Base-by-base conservation (phyloP, 805 yeast species). In the Saccharomycopsis lassenensis region DNA sequence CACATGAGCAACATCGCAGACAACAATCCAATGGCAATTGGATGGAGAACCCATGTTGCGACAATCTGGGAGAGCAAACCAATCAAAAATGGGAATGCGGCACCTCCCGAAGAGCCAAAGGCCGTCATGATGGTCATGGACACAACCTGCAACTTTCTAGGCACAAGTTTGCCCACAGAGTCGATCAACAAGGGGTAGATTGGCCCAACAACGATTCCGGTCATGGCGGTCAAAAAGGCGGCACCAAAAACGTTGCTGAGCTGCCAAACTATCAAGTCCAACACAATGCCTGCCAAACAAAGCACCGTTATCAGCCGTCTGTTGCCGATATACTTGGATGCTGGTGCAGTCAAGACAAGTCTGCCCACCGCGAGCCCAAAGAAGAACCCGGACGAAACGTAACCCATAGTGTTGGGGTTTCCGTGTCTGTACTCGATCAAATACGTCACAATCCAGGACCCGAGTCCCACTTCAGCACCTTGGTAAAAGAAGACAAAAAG, bases 381-480 rank as follows among this genome's bases (percentile, higher is more conserved):
- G 82, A 82, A 76, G 46, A 68, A 72, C 0, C 81, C 82, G 7
- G 79, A 67, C 0, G 77, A 65, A 16, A 73, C 74, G 47, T 71
- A 74, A 17, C 81, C 79, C 35, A 65, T 59, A 7, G 61, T 48
- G 1, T 48, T 38, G 3, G 52, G 45, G 35, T 57, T 49, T 2
- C 71, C 78, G 23, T 59, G 54, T 29, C 79, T 58, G 44, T 70
- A 69, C 18, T 63, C 68, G 24, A 71, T 59, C 41, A 76, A 54
- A 47, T 61, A 76, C 1, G 82, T 72, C 20, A 73, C 77, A 28
- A 68, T 61, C 83, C 82, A 76, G 15, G 79, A 79, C 10, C 76
- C 80, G 48, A 74, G 48, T 1, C 75, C 53, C 17, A 75, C 81
- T 48, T 75, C 82, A 3, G 70, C 64, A 7, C 83, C 83, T 50